Conservation (phyloP, 495 filamentous ascomycete species). For the Xylaria acuta region DNA sequence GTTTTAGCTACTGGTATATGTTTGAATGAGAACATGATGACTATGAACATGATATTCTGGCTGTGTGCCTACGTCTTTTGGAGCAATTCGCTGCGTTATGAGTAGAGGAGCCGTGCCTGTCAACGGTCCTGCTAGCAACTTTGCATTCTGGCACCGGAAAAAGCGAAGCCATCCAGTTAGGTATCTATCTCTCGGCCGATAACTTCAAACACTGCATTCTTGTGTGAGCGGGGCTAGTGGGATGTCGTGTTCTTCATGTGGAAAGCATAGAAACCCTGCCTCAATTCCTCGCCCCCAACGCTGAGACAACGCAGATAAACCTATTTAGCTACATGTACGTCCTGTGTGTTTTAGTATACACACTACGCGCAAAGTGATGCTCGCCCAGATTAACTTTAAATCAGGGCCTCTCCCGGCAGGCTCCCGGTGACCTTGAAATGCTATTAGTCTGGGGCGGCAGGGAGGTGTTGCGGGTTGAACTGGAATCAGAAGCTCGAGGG, state of each 20-base stretch:
- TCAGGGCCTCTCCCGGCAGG: background rate
- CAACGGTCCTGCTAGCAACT: background rate
- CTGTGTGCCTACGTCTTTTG: background rate
- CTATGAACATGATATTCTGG: background rate
- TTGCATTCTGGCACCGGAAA: no score
- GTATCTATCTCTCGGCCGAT: background rate
- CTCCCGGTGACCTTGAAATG: background rate
- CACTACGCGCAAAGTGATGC: background rate
- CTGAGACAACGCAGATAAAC: background rate
- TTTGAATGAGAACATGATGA: constrained; percentile 5
- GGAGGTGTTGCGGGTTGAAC: background rate
- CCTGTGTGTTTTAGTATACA: background rate
- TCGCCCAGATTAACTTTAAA: background rate
- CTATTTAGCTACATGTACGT: background rate
- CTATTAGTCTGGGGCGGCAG: background rate
- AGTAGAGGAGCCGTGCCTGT: no score
- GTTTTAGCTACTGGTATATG: background rate
- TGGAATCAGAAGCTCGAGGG: background rate
- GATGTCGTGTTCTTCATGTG: no score
- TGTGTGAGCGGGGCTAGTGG: background rate
- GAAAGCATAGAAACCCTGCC: no score
- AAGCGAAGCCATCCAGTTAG: no score
- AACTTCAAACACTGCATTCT: background rate
- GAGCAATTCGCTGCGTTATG: background rate
- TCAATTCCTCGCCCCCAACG: no score